Evolutionary conservation across 768 basidiomycete species (phyloP).

Genomic region (Termitomyces sp.): DNA sequence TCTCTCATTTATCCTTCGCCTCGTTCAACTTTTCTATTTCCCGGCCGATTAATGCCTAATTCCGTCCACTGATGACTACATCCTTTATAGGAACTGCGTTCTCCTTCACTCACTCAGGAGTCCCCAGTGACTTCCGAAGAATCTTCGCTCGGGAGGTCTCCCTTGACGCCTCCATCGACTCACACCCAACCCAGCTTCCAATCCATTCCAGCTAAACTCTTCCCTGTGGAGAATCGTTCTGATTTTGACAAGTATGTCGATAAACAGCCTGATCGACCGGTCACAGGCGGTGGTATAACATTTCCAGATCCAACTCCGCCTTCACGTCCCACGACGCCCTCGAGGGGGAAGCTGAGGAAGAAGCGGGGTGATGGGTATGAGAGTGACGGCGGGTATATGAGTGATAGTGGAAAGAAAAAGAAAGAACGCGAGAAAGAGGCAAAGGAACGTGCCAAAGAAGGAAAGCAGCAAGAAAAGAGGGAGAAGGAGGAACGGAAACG

Average conservation of each 20-base stretch:
- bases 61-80: conserved; percentile 2
- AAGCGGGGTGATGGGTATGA: conserved; percentile 43
- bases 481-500: conserved; percentile 26
- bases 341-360: conserved; percentile 34
- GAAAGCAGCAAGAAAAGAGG: conserved; percentile 20
- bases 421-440: conserved; percentile 24
- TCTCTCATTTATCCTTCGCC: neutral
- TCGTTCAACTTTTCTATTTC: neutral
- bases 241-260: conserved; percentile 2
- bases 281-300: conserved; percentile 1
- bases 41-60: neutral
- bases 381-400: conserved; percentile 46
- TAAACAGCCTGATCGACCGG: neutral
- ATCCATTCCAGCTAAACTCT: conserved; percentile 9
- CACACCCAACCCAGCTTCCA: conserved; percentile 7
- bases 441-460: conserved; percentile 17
- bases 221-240: conserved; percentile 4
- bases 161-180: conserved; percentile 14
- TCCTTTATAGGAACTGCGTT: conserved; percentile 12
- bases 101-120: conserved; percentile 27
- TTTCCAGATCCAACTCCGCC: conserved; percentile 23
- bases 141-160: conserved; percentile 19
- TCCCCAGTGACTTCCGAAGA: conserved; percentile 30
- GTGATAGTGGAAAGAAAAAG: conserved; percentile 32
- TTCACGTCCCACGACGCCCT: conserved; percentile 15